Percentiles rank a stretch among this genome's conserved stretches.
Conservation (phyloP, 345 rosid genomes). For the Nasturtium officinale region DNA sequence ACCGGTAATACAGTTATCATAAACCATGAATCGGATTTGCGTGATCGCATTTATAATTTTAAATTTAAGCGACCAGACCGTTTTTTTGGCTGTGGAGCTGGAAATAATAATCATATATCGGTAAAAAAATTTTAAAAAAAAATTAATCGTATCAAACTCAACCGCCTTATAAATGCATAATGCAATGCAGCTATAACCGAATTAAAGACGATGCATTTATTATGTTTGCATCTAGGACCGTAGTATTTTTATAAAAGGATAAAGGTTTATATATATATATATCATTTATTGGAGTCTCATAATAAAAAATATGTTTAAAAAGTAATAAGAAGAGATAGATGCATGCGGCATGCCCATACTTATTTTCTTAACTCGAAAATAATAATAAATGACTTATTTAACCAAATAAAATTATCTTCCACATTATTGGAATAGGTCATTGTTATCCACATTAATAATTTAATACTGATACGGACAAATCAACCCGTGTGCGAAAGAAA, state of each 20-base stretch:
- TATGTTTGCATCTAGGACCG: conserved; percentile 30
- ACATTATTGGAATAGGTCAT: background rate
- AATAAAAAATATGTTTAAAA: background rate
- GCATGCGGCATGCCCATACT: conserved; percentile 10
- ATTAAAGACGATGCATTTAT: conserved; percentile 41
- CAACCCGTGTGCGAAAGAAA: conserved; percentile 10
- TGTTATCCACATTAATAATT: background rate
- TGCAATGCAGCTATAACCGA: conserved; percentile 41
- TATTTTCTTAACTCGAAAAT: background rate
- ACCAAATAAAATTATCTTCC: background rate
- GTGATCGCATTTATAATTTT: background rate
- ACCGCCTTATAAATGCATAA: conserved; percentile 41
- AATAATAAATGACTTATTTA: background rate
- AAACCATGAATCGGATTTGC: background rate
- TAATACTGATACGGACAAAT: background rate
- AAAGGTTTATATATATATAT: conserved; percentile 6
- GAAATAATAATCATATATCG: conserved; percentile 30
- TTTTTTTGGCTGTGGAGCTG: conserved; percentile 23
- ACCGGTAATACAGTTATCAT: conserved; percentile 1
- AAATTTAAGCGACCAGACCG: background rate
- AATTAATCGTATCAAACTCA: conserved; percentile 26
- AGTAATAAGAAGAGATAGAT: background rate
- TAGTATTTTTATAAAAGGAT: background rate
- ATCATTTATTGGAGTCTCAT: background rate
- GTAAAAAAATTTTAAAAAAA: background rate